Base-by-base conservation (phyloP, 805 yeast genomes). In the Wickerhamiella siamensis region DNA sequence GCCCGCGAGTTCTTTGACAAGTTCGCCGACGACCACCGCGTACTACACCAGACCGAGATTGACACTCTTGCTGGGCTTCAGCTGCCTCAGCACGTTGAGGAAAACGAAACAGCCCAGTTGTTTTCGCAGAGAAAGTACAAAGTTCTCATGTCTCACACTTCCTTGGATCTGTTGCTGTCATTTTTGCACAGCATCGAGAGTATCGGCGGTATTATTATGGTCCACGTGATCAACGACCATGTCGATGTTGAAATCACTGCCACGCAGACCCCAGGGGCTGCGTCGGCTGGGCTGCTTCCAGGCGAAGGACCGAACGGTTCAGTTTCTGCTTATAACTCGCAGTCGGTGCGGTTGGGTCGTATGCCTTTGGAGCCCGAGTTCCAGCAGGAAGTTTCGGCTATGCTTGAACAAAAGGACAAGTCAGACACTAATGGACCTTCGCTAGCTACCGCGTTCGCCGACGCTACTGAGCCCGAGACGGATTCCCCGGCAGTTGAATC, bases 101-200 rank as follows among this genome's bases (percentile, higher is more conserved):
- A 84, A 54, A 84, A 87, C 60, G 82, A 75, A 45, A 67, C 82
- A 50, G 94, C 96, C 2, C 75, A 74, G 51, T 72, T 79, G 5
- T 88, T 79, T 62, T 66, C 80, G 48, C 64, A 70, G 31, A 75
- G 80, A 63, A 80, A 81, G 56, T 91, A 84, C 61, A 69, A 74
- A 41, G 67, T 88, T 6, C 71, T 74, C 34, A 75, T 88, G 36
- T 79, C 95, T 12, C 77, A 82, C 48, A 86, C 95, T 1, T 75
- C 94, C 4, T 70, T 88, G 55, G 91, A 86, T 57, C 64, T 88
- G 51, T 69, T 91, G 48, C 66, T 91, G 41, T 83, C 83, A 57
- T 88, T 86, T 51, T 62, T 91, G 42, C 94, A 84, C 57, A 96
- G 88, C 55, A 83, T 86, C 57, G 96, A 86, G 60, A 79, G 80